These are phyloP conservation scores for Entelexis paramagnoliae DNA, from an alignment of 1,139 yeast species.

Conservation along the genomic window DNA sequence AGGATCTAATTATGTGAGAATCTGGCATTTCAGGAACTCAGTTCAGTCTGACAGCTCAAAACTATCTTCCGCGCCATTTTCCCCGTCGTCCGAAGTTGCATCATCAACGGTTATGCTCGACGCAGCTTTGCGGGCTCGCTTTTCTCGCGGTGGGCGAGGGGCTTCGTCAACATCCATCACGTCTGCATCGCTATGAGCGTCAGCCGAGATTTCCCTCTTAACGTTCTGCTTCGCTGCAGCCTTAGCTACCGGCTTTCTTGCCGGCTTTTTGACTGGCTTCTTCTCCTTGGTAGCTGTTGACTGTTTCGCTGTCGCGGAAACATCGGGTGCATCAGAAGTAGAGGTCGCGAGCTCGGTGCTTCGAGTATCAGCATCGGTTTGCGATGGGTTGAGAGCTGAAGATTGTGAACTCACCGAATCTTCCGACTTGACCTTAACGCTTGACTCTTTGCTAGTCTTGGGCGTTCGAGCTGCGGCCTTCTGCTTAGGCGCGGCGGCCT, in stretches of 20 bases:
- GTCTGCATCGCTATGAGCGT: not conserved
- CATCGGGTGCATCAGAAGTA: no score
- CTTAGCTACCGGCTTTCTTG: not conserved
- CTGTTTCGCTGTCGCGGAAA: no score
- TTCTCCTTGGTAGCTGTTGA: no score
- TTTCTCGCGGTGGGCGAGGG: not conserved
- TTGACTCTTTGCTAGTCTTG: constrained; percentile 17
- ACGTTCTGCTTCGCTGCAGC: not conserved
- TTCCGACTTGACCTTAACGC: not conserved
- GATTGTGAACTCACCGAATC: not conserved
- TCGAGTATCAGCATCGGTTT: no score
- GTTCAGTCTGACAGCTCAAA: not conserved
- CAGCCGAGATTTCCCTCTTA: constrained; percentile 3
- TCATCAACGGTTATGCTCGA: not conserved
- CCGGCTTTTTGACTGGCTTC: not conserved
- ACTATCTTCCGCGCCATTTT: not conserved
- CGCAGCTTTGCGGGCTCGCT: not conserved
- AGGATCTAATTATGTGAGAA: no score
- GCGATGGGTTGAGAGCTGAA: no score
- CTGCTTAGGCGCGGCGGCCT: constrained; percentile 21
- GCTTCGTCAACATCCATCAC: not conserved
- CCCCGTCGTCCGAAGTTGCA: not conserved
- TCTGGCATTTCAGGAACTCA: no score
- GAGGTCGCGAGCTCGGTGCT: no score
- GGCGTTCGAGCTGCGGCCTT: constrained; percentile 5